phyloP scores from a whole-genome alignment of 257 asterid genomes.

The Nicotiana sylvestris region DNA sequence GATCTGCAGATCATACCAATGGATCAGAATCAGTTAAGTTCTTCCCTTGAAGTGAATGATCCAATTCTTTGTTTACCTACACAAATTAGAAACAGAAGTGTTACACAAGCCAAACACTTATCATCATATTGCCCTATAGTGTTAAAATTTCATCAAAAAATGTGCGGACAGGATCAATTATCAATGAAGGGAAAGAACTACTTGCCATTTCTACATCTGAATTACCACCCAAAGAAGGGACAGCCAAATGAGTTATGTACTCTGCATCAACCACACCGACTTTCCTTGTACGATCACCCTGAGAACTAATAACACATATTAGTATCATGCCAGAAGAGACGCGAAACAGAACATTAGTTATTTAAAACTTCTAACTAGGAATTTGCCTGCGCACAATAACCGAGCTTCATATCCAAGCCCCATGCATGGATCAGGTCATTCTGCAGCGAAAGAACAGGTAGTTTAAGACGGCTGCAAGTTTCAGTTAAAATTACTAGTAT shows the following conservation, averaged over 20 bases:
- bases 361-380: background rate
- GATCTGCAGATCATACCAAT: slow-evolving; percentile 23
- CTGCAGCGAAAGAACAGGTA: slow-evolving; percentile 29
- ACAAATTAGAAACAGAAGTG: background rate
- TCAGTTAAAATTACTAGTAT: background rate
- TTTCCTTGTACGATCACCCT: slow-evolving; percentile 74
- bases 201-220: slow-evolving; percentile 44
- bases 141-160: background rate
- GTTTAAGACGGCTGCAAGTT: background rate
- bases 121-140: background rate
- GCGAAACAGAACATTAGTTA: background rate
- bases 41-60: slow-evolving; percentile 22
- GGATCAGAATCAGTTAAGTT: slow-evolving; percentile 27
- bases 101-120: background rate
- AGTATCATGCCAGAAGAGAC: slow-evolving; percentile 2
- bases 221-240: slow-evolving; percentile 70
- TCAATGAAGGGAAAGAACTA: slow-evolving; percentile 6
- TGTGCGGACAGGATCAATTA: background rate
- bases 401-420: slow-evolving; percentile 92
- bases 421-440: slow-evolving; percentile 96
- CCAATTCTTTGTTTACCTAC: slow-evolving; percentile 31
- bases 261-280: slow-evolving; percentile 84
- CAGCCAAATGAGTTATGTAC: slow-evolving; percentile 59
- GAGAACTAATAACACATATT: slow-evolving; percentile 2
- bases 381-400: slow-evolving; percentile 93